Evolutionary conservation across 2,329 filamentous ascomycete species (phyloP).

Genomic region (Neodidymelliopsis sp.): DNA sequence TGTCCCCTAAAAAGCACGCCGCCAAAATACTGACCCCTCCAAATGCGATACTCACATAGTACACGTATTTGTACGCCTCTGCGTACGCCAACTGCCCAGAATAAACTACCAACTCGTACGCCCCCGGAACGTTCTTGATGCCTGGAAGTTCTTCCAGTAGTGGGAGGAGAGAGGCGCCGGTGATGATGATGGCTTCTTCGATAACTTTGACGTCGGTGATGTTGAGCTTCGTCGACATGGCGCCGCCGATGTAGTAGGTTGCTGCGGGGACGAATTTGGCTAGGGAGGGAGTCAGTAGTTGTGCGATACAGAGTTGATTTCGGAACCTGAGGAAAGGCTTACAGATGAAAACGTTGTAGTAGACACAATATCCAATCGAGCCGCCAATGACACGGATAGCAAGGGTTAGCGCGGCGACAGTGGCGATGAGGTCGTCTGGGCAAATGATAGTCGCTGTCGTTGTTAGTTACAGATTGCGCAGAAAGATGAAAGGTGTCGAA

Average conservation of each 20-base stretch:
- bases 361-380: conserved; percentile 66
- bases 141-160: conserved; percentile 54
- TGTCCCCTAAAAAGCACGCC: conserved; percentile 66
- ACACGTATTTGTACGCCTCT: conserved; percentile 67
- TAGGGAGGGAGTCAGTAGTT: not conserved
- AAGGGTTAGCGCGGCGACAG: conserved; percentile 70
- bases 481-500: not conserved
- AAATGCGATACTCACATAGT: conserved; percentile 69
- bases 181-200: conserved; percentile 53
- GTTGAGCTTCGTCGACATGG: conserved; percentile 58
- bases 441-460: conserved; percentile 68
- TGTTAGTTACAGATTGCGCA: conserved; percentile 2
- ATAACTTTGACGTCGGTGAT: conserved; percentile 59
- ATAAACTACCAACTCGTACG: conserved; percentile 52
- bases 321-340: not conserved
- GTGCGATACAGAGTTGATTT: too few species aligned
- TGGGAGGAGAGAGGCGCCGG: conserved; percentile 55
- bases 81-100: conserved; percentile 66
- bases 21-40: conserved; percentile 64
- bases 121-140: conserved; percentile 56
- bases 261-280: conserved; percentile 36
- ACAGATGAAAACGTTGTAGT: conserved; percentile 48
- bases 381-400: conserved; percentile 73
- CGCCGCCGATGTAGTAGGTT: conserved; percentile 40
- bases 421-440: conserved; percentile 73